phyloP scores from a whole-genome alignment of 73 alveolate genomes.

The Paramecium octaurelia region DNA sequence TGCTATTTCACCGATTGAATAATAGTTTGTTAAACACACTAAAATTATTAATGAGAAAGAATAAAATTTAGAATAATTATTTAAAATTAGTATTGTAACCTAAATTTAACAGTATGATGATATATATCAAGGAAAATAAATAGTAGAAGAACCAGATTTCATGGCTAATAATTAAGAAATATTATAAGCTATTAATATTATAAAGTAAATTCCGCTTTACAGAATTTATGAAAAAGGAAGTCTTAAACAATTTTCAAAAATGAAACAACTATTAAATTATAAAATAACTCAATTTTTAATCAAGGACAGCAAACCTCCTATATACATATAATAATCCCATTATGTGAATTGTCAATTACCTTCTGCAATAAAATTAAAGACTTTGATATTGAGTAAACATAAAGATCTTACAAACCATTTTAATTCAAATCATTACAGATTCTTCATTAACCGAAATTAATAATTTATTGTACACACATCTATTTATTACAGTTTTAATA shows the following conservation, averaged over 20 bases:
- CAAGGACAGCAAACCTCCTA: background rate
- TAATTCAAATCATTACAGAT: background rate
- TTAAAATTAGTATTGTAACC: background rate
- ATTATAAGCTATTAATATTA: background rate
- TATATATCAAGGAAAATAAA: slow-evolving; percentile 27
- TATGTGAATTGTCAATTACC: background rate
- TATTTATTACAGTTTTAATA: background rate
- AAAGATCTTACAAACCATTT: slow-evolving; percentile 7
- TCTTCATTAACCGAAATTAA: background rate
- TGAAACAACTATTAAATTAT: background rate
- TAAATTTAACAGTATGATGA: slow-evolving; percentile 14
- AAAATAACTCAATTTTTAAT: background rate
- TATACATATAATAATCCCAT: background rate
- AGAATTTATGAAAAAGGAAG: background rate
- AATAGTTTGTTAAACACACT: background rate
- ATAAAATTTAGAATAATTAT: background rate
- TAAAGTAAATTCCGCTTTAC: background rate
- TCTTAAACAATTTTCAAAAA: background rate
- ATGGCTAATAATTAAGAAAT: slow-evolving; percentile 22
- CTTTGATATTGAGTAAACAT: background rate
- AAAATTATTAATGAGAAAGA: slow-evolving; percentile 18
- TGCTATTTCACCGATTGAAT: slow-evolving; percentile 27
- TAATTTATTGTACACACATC: background rate
- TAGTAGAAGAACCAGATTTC: slow-evolving; percentile 44
- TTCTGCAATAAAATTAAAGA: background rate